Conservation (phyloP, 345 rosid genomes). For the Cardamine occulta region DNA sequence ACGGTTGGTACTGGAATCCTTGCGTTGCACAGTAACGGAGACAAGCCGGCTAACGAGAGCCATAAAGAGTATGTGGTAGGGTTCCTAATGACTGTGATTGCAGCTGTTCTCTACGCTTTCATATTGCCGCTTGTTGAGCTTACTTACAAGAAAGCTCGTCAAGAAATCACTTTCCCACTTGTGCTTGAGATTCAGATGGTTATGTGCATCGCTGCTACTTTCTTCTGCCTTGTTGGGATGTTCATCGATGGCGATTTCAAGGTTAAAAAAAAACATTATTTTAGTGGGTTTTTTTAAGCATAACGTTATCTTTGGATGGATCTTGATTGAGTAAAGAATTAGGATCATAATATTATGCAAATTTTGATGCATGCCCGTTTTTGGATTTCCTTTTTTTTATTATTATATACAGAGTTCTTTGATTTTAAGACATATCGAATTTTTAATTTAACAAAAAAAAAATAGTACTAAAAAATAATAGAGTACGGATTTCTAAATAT, state of each 20-base stretch:
- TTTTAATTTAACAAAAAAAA: no score
- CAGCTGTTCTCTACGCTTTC: conserved; percentile 64
- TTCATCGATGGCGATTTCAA: conserved; percentile 58
- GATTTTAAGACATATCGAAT: no score
- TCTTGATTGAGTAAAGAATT: not conserved
- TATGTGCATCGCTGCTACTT: conserved; percentile 60
- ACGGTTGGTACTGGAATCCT: conserved; percentile 57
- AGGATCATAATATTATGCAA: not conserved
- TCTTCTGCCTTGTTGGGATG: conserved; percentile 66
- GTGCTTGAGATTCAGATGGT: conserved; percentile 76
- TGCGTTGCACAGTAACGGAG: conserved; percentile 52
- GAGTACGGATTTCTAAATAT: no score
- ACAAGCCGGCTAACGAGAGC: conserved; percentile 55
- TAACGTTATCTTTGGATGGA: not conserved
- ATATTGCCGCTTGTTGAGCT: conserved; percentile 69
- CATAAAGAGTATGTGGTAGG: conserved; percentile 51
- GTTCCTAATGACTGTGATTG: conserved; percentile 58
- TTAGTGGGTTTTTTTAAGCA: not conserved
- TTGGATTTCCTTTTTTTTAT: no score
- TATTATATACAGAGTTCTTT: no score
- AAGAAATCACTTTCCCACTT: conserved; percentile 57
- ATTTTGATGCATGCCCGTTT: no score
- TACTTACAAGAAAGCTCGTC: conserved; percentile 59
- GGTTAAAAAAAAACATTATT: conserved; percentile 46
- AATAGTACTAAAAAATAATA: no score